These are phyloP conservation scores for Mucor saturninus DNA, from an alignment of 371 early-diverging fungal genomes.

Conservation along the genomic window DNA sequence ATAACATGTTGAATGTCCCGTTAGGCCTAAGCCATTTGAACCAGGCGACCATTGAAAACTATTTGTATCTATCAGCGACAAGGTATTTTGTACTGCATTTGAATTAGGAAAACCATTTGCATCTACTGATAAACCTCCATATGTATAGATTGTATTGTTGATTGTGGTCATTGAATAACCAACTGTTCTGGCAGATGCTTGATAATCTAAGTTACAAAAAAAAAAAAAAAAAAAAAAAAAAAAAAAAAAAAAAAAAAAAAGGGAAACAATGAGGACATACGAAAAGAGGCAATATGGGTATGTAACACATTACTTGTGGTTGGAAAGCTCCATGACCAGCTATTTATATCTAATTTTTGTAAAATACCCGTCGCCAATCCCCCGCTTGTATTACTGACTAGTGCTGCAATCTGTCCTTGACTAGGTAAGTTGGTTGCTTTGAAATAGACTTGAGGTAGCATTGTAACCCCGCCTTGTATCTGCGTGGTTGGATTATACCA, in stretches of 20 bases:
- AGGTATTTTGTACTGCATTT: conserved; percentile 43
- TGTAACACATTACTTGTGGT: conserved; percentile 39
- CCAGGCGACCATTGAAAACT: conserved; percentile 46
- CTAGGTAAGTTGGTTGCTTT: conserved; percentile 39
- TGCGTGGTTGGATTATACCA: conserved; percentile 46
- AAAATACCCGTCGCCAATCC: conserved; percentile 36
- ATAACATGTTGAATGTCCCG: conserved; percentile 52
- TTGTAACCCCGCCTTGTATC: conserved; percentile 25
- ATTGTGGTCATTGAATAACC: conserved; percentile 38
- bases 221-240: too few species aligned
- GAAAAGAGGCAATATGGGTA: too few species aligned
- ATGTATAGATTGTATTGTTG: conserved; percentile 49
- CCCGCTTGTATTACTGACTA: conserved; percentile 45
- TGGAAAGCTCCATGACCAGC: conserved; percentile 54
- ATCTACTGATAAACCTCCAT: conserved; percentile 48
- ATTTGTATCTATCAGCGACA: conserved; percentile 42
- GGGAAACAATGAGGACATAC: too few species aligned
- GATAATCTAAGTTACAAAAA: conserved; percentile 16
- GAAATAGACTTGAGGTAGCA: conserved; percentile 44
- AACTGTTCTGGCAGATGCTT: conserved; percentile 22
- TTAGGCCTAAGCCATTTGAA: conserved; percentile 47
- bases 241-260: too few species aligned
- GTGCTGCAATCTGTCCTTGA: conserved; percentile 42
- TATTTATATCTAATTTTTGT: conserved; percentile 50
- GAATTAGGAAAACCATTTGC: conserved; percentile 34